Conservation (phyloP, 352 stramenopile species). For the Achlya hypogyna region DNA sequence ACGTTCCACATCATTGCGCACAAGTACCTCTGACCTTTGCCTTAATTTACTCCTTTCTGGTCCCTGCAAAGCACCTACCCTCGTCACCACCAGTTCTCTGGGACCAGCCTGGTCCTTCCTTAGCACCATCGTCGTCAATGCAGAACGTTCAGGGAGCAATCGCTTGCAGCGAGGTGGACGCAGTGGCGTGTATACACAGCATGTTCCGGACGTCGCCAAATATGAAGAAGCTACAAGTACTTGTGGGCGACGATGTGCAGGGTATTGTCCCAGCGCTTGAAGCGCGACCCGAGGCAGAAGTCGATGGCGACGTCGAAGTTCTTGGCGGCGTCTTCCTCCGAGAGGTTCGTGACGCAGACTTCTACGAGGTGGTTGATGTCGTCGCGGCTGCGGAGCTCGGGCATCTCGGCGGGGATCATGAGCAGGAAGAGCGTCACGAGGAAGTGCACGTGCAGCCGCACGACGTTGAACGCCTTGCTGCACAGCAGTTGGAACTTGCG, state of each 20-base stretch:
- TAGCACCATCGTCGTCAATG: not conserved
- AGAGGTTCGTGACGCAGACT: slow-evolving; percentile 50
- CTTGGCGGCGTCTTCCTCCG: not conserved
- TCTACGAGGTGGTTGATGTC: slow-evolving; percentile 23
- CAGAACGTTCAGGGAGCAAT: not conserved
- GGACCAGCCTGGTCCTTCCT: no score
- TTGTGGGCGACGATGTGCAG: slow-evolving; percentile 3
- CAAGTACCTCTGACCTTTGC: slow-evolving; percentile 13
- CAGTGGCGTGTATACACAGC: not conserved
- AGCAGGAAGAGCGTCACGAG: slow-evolving; percentile 20
- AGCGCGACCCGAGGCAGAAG: not conserved
- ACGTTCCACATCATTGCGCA: not conserved
- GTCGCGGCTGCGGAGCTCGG: not conserved
- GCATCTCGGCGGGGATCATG: slow-evolving; percentile 21
- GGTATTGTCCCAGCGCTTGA: slow-evolving; percentile 2
- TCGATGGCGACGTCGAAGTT: not conserved
- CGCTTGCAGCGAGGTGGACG: no score
- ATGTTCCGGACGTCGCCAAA: not conserved
- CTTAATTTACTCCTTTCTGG: no score
- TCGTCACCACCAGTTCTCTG: no score
- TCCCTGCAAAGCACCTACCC: no score
- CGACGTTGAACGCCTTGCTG: slow-evolving; percentile 15
- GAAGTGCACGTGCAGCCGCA: slow-evolving; percentile 13
- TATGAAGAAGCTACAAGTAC: not conserved
- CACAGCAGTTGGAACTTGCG: slow-evolving; percentile 3